Base-by-base conservation (phyloP, 164 flowering plant genomes). In the Vitis riparia region DNA sequence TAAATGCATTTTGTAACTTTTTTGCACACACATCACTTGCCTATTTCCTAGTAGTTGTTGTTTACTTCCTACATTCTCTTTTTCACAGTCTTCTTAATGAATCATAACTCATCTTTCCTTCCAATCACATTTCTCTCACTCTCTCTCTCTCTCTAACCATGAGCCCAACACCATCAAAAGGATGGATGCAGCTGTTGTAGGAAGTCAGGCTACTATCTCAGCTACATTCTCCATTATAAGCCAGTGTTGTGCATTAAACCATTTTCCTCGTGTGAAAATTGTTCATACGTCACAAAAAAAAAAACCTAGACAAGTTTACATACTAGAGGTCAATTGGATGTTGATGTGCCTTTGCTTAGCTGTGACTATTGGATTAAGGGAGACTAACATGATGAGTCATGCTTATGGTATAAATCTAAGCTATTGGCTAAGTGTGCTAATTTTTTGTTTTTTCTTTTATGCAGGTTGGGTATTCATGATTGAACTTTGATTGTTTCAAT, bases 241-340 rank as follows among this genome's bases (percentile, higher is more conserved):
- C 76, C 96, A 91, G 79, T 81, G 90, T 70, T 81, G 79, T 63
- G 88, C 89, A n/a, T 64, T 91, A 61, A 77, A 80, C 62, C 87
- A 90, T 78, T 91, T 89, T 64, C 96, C 96, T 10, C 79, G 78
- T 0, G 91, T 91, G 59, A 88, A 83, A 77, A 79, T 89, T 12
- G 74, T 91, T 56, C 93, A 88, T 65, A 89, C 87, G 8, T 88
- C 93, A n/a, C 79, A 76, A 60, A 74, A 60, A 74, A 74, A 79
- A 67, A 85, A 85, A 57, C 66, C 74, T 59, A 91, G 96, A 27
- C 96, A 91, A 77, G 84, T 89, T 55, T 91, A 88, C 76, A 87
- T 91, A 55, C 90, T 90, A 7, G 96, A 89, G 73, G 73, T 89
- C 68, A 89, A 91, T 58, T 91, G 91, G 93, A 81, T 86, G 32